Evolutionary conservation across 2,329 filamentous ascomycete genomes (phyloP), one percentile per base, ranked within the genome.

Genomic region (Talaromyces sp.): DNA sequence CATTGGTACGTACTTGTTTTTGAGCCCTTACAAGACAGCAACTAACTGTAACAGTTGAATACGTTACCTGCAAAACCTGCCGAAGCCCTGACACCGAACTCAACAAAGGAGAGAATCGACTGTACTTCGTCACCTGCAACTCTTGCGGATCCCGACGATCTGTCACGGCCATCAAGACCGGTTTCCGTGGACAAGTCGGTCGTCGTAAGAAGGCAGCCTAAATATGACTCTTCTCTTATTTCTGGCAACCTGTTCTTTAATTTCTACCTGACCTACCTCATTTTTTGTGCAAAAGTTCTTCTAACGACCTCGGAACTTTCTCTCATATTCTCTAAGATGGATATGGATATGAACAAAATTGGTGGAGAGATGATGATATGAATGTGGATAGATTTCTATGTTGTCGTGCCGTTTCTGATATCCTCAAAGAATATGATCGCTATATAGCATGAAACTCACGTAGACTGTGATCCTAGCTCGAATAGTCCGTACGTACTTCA

Each of bases 161-260:
- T 75, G 94, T 98, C 78, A 92, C 92, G 67, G 93, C 95, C 72
- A 99, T 99, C 90, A 99, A 99, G 89, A 97, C 93, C 68, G 95
- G 95, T 93, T 99, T 99, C 93, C 96, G 93, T 75, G 95, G 95
- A 80, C 95, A 98, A 83, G 91, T 99, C 80, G 95, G 95, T 79
- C 97, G 97, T 90, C 90, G 95, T 87, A 95, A 89, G 86, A 96
- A 96, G 87, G 90, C 93, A 33, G 64, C 41, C 11, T 66, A 64
- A 66, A 45, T 37, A 43, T 48, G 19, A 50, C 47, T 31, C 24
- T 63, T 66, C 47, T 52, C 22, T 45, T 58, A 27, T 33, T 59
- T 67, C 41, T 50, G 54, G 11, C 43, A 27, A 54, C n/a, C 24
- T 48, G 37, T 43, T 60, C 9, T 48, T 52, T 43, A 35, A 22